Percentiles rank a stretch among this genome's conserved stretches.
These are phyloP conservation scores for Vitis rupestris DNA, from an alignment of 164 flowering plant genomes.

Conservation along the genomic window DNA sequence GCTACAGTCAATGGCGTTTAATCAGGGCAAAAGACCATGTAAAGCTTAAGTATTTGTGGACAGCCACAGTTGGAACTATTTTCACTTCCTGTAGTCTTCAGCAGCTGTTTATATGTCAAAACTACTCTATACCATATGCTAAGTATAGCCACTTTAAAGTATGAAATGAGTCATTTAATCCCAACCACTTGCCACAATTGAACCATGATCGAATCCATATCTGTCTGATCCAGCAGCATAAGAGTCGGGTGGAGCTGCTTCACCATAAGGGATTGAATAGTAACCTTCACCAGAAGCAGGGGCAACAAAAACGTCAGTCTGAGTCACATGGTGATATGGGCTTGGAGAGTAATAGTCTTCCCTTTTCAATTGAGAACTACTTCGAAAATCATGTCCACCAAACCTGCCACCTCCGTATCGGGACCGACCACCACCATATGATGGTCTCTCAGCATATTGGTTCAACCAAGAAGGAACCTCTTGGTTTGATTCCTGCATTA, in stretches of 20 bases:
- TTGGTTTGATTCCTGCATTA: slow-evolving; percentile 69
- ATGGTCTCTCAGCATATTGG: slow-evolving; percentile 34
- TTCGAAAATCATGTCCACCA: slow-evolving; percentile 52
- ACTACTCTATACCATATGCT: slow-evolving; percentile 3
- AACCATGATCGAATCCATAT: slow-evolving; percentile 17
- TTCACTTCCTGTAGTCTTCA: slow-evolving; percentile 1
- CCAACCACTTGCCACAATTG: slow-evolving; percentile 41
- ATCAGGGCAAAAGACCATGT: no score
- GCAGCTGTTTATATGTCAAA: slow-evolving; percentile 1
- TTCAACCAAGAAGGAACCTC: slow-evolving; percentile 64
- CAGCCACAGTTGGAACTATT: no score
- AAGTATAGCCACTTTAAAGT: not conserved
- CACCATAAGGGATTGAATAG: slow-evolving; percentile 3
- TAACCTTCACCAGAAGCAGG: slow-evolving; percentile 3
- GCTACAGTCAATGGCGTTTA: no score
- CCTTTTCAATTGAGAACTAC: slow-evolving; percentile 3
- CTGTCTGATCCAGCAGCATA: not conserved
- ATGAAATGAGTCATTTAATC: slow-evolving; percentile 19
- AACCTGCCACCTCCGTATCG: slow-evolving; percentile 35
- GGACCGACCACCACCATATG: slow-evolving; percentile 25
- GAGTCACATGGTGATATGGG: slow-evolving; percentile 2
- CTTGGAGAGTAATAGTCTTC: slow-evolving; percentile 16
- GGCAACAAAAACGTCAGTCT: not conserved
- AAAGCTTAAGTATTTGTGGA: no score
- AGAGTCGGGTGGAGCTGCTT: not conserved